Percentiles rank a stretch among this genome's conserved stretches.
Evolutionary conservation across 345 rosid genomes (phyloP).

Genomic region (Sonneratia caseolaris): DNA sequence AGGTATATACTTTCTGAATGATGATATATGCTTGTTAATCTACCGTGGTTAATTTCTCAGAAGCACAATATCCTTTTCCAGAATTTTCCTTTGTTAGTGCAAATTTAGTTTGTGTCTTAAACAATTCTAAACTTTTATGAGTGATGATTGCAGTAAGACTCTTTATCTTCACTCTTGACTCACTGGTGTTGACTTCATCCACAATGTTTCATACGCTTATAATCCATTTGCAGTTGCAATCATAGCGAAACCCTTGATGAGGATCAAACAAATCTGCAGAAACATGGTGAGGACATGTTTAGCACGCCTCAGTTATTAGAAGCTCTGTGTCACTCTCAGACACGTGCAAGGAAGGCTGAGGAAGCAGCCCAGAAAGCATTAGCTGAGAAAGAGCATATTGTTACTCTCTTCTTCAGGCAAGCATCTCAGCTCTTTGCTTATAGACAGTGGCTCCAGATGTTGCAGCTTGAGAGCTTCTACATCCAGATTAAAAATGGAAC

Average conservation of each 20-base stretch:
- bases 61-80: not conserved
- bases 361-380: constrained; percentile 66
- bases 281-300: constrained; percentile 33
- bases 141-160: not conserved
- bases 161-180: not conserved
- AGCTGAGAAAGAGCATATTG: constrained; percentile 73
- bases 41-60: not conserved
- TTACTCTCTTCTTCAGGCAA: constrained; percentile 78
- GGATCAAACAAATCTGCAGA: constrained; percentile 21
- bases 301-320: constrained; percentile 69
- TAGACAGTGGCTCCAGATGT: constrained; percentile 77
- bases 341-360: constrained; percentile 97
- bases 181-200: not conserved
- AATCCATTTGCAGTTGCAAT: constrained; percentile 14
- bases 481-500: constrained; percentile 49
- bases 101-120: not conserved
- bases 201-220: not conserved
- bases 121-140: not conserved
- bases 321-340: constrained; percentile 87
- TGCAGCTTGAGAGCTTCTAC: constrained; percentile 71
- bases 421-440: constrained; percentile 92
- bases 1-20: not conserved
- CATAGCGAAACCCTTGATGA: constrained; percentile 10
- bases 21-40: not conserved
- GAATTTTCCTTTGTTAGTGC: not conserved